Conservation (phyloP, 1,284 basidiomycete species). For the Pseudozyma sp. region DNA sequence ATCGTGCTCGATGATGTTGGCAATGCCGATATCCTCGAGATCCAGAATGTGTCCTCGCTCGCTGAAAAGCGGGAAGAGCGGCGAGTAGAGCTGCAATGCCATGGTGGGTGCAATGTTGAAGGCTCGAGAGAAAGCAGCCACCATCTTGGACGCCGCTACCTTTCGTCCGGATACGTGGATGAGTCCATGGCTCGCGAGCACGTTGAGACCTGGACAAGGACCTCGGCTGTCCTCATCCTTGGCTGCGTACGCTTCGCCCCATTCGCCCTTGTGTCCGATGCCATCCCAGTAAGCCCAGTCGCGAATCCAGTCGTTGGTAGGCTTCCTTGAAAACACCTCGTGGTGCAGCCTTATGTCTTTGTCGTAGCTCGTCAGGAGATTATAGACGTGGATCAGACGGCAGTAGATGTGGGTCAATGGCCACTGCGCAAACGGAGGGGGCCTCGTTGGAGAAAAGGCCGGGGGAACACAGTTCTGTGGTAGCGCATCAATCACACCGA, state of each 20-base stretch:
- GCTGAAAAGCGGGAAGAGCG: slow-evolving; percentile 35
- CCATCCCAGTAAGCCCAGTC: slow-evolving; percentile 50
- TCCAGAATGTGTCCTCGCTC: slow-evolving; percentile 27
- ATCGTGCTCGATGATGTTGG: slow-evolving; percentile 46
- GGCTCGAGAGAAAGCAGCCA: slow-evolving; percentile 30
- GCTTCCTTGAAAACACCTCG: slow-evolving; percentile 29
- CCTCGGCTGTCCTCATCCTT: slow-evolving; percentile 32
- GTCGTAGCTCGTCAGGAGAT: slow-evolving; percentile 25
- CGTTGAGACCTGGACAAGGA: slow-evolving; percentile 46
- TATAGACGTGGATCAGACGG: slow-evolving; percentile 37
- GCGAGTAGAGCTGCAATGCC: slow-evolving; percentile 51
- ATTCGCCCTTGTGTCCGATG: slow-evolving; percentile 40
- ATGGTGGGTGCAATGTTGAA: slow-evolving; percentile 46
- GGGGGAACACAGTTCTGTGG: slow-evolving; percentile 33
- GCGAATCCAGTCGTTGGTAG: slow-evolving; percentile 45
- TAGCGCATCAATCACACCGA: slow-evolving; percentile 22
- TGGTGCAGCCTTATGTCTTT: slow-evolving; percentile 29
- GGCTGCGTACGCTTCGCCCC: slow-evolving; percentile 26
- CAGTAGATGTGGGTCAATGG: slow-evolving; percentile 43
- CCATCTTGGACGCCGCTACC: slow-evolving; percentile 36
- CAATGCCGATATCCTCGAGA: slow-evolving; percentile 26
- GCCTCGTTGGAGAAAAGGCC: slow-evolving; percentile 38
- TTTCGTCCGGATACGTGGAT: slow-evolving; percentile 25
- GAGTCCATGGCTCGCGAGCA: slow-evolving; percentile 41
- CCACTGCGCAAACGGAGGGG: slow-evolving; percentile 37